phyloP scores from a whole-genome alignment of 176 grass and related monocot species.

The Otatea glauca region DNA sequence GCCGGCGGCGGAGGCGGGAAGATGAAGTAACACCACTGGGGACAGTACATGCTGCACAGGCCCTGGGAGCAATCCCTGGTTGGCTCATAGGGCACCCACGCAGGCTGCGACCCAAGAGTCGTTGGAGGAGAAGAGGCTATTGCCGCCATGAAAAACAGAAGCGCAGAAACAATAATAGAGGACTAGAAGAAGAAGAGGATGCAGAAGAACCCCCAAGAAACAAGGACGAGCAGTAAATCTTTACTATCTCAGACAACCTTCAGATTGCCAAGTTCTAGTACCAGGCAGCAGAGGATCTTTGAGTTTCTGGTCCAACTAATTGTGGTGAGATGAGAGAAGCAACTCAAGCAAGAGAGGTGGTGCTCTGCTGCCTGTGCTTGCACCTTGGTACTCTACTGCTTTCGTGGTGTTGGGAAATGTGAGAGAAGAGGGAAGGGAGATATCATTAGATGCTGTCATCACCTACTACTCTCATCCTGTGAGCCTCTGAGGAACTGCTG shows the following conservation, averaged over 20 bases:
- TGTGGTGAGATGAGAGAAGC: conserved; percentile 38
- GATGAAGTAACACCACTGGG: conserved; percentile 96
- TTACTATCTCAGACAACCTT: background rate
- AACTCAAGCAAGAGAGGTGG: background rate
- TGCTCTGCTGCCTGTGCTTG: conserved; percentile 27
- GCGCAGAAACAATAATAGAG: background rate
- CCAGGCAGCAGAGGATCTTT: conserved; percentile 33
- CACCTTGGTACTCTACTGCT: conserved; percentile 26
- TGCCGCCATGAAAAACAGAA: conserved; percentile 40
- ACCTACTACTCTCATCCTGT: background rate
- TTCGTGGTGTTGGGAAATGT: conserved; percentile 46
- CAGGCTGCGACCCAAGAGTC: conserved; percentile 45
- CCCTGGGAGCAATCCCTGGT: conserved; percentile 89
- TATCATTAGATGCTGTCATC: conserved; percentile 37
- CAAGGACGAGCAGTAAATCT: background rate
- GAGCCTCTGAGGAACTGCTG: conserved; percentile 2
- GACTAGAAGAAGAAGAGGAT: background rate
- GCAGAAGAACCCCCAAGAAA: background rate
- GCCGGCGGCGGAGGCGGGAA: conserved; percentile 83
- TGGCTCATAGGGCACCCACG: conserved; percentile 82
- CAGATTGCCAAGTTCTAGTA: conserved; percentile 32
- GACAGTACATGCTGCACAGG: conserved; percentile 90
- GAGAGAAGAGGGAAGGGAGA: background rate
- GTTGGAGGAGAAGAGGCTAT: conserved; percentile 41
- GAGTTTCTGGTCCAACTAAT: conserved; percentile 49